Evolutionary conservation across 768 basidiomycete species (phyloP), one percentile per base, ranked within the genome.

Genomic region (Filobasidium wieringae): DNA sequence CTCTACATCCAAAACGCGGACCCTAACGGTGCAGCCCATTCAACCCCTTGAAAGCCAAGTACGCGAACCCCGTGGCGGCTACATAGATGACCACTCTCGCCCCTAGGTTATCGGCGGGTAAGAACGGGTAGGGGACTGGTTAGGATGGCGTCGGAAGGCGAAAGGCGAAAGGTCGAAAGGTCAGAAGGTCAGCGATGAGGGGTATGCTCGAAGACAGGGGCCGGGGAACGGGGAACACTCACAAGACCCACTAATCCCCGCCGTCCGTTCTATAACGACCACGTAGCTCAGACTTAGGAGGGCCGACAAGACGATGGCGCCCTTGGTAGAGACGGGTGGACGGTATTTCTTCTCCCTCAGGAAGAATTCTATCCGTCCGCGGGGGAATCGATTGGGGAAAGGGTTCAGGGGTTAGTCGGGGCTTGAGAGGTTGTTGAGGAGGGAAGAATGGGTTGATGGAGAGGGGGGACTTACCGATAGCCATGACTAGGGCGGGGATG

Each of bases 91-190:
- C 72, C 12, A 83, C 61, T 14, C 87, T 79, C 30, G 77, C 72
- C 2, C 39, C n/a, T 3, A 57, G 37, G 2, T 37, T 9, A 7
- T 66, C 62, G 19, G 82, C 74, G 0, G 80, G 74, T 58, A 90
- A 76, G 75, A 90, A 89, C 0, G 88, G 88, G 72, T 90, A 89
- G 27, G 87, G 86, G 75, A 88, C 85, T 86, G 49, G 15, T 37
- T 30, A 34, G n/a, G 36, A n/a, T 37, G 36, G n/a, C 11, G 36
- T 37, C 11, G 9, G 36, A n/a, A 37, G 36, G n/a, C n/a, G 36
- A n/a, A 37, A 9, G 11, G 11, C 36, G 36, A n/a, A 37, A 9
- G n/a, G 36, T 37, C n/a, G 36, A 37, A 9, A n/a, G n/a, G 36
- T 9, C 11, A n/a, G 14, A 24, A 11, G n/a, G 4, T 47, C 43